Base-by-base conservation (phyloP, 495 filamentous ascomycete species). In the Aspergillus biplanus region DNA sequence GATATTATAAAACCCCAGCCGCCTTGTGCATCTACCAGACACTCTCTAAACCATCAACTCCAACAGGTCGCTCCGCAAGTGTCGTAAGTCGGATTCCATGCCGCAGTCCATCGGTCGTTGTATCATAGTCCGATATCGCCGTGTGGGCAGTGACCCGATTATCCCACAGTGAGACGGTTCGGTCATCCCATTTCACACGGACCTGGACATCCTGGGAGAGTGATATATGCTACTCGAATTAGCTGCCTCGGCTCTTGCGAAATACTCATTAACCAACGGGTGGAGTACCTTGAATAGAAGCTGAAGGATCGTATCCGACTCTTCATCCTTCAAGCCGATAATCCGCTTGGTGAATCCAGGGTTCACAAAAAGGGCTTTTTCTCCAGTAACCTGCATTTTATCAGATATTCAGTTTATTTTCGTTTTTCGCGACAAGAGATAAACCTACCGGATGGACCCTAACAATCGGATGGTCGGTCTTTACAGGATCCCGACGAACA, bases 381-480 rank as follows among this genome's bases (percentile, higher is more conserved):
- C 50, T 0, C 52, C 50, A 7, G 59, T 61, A 2, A 56, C 58
- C 48, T 59, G 39, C 1, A 48, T 9, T 32, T 13, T 39, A 5
- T 12, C 27, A 18, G 49, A 31, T 11, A 33, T 33, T 11, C 7
- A 11, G 18, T 16, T 27, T 47, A 3, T 34, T 31, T 13, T 8
- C 15, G 33, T 34, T 13, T 33, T 6, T n/a, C 12, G 5, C 4
- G 7, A 6, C 8, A 42, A 11, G 34, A 44, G 0, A 42, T 7
- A 47, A 15, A 33, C 50, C n/a, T 46, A 61, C 59, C 21, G 59
- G 59, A 33, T 61, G 59, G 1, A 61, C 27, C 11, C 90, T 80
- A 48, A 93, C 82, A 6, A 93, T 78, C 8, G 90, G 90, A 61
- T 94, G 91, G 53, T 88, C 78, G 0, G 84, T 86, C 48, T 75